Conservation (phyloP, 129 eudicot genomes). For the Flaveria ramosissima region DNA sequence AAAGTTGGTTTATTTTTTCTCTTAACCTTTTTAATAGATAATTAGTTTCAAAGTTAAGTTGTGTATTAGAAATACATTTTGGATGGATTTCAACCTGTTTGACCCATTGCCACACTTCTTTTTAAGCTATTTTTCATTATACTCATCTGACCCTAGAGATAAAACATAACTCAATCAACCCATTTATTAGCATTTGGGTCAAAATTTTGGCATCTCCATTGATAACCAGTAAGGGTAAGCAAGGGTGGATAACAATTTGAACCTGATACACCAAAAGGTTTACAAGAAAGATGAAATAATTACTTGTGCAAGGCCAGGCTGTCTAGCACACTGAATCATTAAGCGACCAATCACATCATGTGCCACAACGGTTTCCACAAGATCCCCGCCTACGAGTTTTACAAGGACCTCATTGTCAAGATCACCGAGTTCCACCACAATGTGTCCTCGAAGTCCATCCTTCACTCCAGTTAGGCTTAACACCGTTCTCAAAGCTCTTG, state of each 20-base stretch:
- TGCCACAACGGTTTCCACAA: slow-evolving; percentile 90
- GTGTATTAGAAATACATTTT: not conserved
- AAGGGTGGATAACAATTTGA: not conserved
- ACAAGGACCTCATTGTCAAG: slow-evolving; percentile 42
- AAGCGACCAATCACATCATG: slow-evolving; percentile 93
- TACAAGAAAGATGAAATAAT: slow-evolving; percentile 15
- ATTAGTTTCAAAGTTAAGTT: not conserved
- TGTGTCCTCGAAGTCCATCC: slow-evolving; percentile 77
- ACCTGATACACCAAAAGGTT: not conserved
- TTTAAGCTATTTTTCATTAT: not conserved
- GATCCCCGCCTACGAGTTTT: slow-evolving; percentile 88
- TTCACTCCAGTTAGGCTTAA: slow-evolving; percentile 83
- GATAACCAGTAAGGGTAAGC: not conserved
- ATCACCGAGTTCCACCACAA: slow-evolving; percentile 44
- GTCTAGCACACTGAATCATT: slow-evolving; percentile 94
- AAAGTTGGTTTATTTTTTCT: not conserved
- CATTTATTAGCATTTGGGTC: not conserved
- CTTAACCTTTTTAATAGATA: not conserved
- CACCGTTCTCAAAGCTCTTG: slow-evolving; percentile 84
- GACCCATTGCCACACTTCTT: not conserved
- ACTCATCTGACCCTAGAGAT: slow-evolving; percentile 1
- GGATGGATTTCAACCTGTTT: not conserved
- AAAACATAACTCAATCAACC: not conserved
- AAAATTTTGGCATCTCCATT: not conserved
- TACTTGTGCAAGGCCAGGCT: slow-evolving; percentile 96